Base-by-base conservation (phyloP, 805 yeast species). In the Kodamaea sagamina region DNA sequence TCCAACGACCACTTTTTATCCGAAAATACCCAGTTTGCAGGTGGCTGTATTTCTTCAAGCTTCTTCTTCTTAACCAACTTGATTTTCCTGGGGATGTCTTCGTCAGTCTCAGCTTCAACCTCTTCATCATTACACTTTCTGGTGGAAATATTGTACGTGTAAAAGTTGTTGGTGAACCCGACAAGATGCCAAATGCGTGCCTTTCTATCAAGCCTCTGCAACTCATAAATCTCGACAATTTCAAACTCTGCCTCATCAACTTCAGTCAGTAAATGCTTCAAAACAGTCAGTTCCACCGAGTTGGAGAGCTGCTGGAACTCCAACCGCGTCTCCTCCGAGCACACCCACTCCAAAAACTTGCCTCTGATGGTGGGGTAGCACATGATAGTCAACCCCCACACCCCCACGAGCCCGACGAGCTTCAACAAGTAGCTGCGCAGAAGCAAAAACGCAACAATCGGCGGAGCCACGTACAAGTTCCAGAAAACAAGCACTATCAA, bases 241-340 rank as follows among this genome's bases (percentile, higher is more conserved):
- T 71, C 12, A 43, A 37, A 24, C 63, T 36, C 42, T 6, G 17
- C 27, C 12, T 11, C 42, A 3, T 21, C 42, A 19, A 41, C 47
- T 16, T 47, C 43, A 4, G 42, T 32, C 22, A 29, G 41, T 29
- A 24, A 44, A 27, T 44, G 43, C 19, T 37, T 46, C 47, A 58
- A 41, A 13, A 68, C 45, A 16, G 59, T 54, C 16, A 55, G 54
- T 52, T 85, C 90, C 13, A 76, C 46, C 24, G 61, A 63, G 52
- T 81, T 78, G 0, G 81, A 69, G 26, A 70, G 49, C 4, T 78
- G 71, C 40, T 81, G 57, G 1, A 77, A 51, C 39, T 67, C 65
- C 34, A 81, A 57, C 38, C 90, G 63, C 1, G 87, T 82, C 3
- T 83, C 87, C 58, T 84, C 92, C 4, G 83, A 78, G 49, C 78